phyloP scores from a whole-genome alignment of 495 filamentous ascomycete genomes.

The Aspergillus sparsus region DNA sequence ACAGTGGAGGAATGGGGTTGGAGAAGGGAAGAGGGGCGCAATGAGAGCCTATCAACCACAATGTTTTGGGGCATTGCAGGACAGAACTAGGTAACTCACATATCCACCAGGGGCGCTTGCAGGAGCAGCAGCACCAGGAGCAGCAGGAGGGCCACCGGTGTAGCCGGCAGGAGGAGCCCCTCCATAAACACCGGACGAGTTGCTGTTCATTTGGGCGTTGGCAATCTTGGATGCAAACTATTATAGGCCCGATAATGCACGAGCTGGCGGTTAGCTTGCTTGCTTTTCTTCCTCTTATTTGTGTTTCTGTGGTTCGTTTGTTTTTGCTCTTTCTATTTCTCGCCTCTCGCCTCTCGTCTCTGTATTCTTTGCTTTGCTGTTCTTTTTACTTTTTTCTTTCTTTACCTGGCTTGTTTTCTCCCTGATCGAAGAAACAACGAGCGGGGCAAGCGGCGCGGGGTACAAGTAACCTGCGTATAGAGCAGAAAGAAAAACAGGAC shows the following conservation, averaged over 20 bases:
- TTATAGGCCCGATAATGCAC: slow-evolving; percentile 8
- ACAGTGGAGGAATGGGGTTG: not conserved
- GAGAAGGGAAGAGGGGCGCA: slow-evolving; percentile 11
- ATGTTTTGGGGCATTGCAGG: not conserved
- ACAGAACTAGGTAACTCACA: slow-evolving; percentile 34
- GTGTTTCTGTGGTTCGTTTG: not conserved
- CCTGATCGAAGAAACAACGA: too few species aligned
- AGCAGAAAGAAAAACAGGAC: too few species aligned
- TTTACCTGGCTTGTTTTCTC: too few species aligned
- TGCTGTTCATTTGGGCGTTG: slow-evolving; percentile 32
- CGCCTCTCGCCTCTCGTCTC: too few species aligned
- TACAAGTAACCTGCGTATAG: too few species aligned
- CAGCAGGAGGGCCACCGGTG: slow-evolving; percentile 44
- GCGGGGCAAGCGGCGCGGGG: too few species aligned
- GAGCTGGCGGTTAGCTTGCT: slow-evolving; percentile 19
- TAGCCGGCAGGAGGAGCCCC: slow-evolving; percentile 46
- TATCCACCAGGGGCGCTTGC: slow-evolving; percentile 34
- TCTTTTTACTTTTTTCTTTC: too few species aligned
- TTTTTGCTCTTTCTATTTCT: too few species aligned
- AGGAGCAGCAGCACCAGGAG: slow-evolving; percentile 29
- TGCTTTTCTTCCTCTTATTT: not conserved
- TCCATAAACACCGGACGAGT: slow-evolving; percentile 36
- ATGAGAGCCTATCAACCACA: not conserved
- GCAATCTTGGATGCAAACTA: slow-evolving; percentile 52
- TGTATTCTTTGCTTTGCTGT: too few species aligned